Base-by-base conservation (phyloP, 192 early-diverging fungal species). In the Podila epicladia region DNA sequence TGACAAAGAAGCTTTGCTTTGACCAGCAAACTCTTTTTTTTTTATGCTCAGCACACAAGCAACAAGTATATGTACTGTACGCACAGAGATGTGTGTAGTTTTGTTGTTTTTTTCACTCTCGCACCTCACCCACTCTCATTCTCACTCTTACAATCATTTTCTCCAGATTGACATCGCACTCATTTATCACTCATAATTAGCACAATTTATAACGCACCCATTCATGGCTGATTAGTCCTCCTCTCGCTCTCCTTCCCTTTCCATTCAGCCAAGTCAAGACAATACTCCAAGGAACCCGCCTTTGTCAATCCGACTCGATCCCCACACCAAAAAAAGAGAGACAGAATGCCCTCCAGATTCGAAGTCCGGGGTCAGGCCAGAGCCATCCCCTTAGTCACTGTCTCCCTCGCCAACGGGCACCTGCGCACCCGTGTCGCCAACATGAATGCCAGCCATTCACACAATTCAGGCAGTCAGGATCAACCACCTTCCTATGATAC, bases 301-400 rank as follows among this genome's bases (percentile, higher is more conserved):
- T 24, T 29, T 66, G 65, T 31, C 17, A 49, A 55, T 31, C 59
- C 29, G 28, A 33, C 6, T 9, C 59, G 24, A 32, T 31, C 59
- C 31, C 59, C 59, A 61, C 26, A 17, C 15, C 58, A 9, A 29
- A 24, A 60, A 29, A 24, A 19, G 22, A 20, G 9, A 35, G 19
- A 58, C 17, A 24, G 2, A 65, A 64, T 68, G 35, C 61, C 76
- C 11, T 38, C 76, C n/a, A 51, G 70, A 48, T 53, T 64, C 41
- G 62, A 80, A 57, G 48, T 61, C 57, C 38, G 71, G 33, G 55
- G 29, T 7, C 67, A 73, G 55, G 66, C 77, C 19, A 68, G 64
- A n/a, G 71, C 77, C 32, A 80, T 80, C 53, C 77, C 77, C 20
- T 62, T 80, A n/a, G 77, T 80, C 26, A 73, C 66, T 6, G 63